These are phyloP conservation scores for Rhynchospora breviuscula DNA, from an alignment of 176 grass and related monocot species.

Conservation along the genomic window DNA sequence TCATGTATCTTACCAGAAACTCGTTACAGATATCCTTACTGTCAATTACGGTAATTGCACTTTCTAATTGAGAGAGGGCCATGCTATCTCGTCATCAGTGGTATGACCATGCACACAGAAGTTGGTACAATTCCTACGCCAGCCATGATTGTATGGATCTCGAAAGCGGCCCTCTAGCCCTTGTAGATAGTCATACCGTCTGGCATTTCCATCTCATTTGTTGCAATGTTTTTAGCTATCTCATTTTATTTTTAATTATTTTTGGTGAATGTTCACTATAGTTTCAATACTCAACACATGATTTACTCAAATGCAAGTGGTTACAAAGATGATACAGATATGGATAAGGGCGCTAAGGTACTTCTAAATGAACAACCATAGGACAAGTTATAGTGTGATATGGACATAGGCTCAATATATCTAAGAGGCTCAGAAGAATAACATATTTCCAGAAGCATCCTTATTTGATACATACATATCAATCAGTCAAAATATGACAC, in stretches of 20 bases:
- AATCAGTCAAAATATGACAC: background rate
- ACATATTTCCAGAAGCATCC: background rate
- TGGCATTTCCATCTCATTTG: constrained; percentile 74
- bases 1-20: background rate
- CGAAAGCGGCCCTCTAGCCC: constrained; percentile 77
- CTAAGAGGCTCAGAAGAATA: background rate
- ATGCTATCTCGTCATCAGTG: constrained; percentile 63
- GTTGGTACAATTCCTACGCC: constrained; percentile 57
- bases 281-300: too few species aligned
- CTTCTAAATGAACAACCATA: background rate
- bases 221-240: constrained; percentile 82
- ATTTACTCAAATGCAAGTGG: background rate
- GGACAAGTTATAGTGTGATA: background rate
- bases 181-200: constrained; percentile 73
- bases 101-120: constrained; percentile 67
- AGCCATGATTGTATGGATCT: constrained; percentile 80
- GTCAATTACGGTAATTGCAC: constrained; percentile 9
- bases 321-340: background rate
- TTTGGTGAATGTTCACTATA: background rate
- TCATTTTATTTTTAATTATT: background rate
- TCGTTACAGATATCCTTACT: background rate
- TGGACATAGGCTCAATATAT: background rate
- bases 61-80: constrained; percentile 80
- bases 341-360: background rate
- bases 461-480: background rate